Conservation (phyloP, 805 yeast species). For the Kodamaea laetipori region DNA sequence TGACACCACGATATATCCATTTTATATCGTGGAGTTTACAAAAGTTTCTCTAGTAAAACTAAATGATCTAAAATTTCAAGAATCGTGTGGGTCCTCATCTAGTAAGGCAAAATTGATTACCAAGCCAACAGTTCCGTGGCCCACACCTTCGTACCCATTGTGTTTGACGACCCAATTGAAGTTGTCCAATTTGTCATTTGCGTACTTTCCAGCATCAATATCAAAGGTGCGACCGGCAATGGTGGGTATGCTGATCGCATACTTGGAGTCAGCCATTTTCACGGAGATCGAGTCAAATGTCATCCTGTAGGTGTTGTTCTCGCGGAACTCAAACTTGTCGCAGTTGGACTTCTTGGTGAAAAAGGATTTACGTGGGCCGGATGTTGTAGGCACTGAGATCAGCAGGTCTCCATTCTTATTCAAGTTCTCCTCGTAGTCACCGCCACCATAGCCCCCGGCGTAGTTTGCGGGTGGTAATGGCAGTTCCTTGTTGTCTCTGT, state of each 20-base stretch:
- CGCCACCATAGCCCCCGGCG: constrained; percentile 15
- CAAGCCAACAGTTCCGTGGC: constrained; percentile 35
- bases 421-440: constrained; percentile 29
- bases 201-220: constrained; percentile 42
- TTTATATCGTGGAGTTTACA: too few relatives aligned
- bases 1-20: too few relatives aligned
- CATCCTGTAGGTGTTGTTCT: constrained; percentile 43
- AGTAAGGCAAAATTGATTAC: constrained; percentile 40
- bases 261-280: constrained; percentile 50
- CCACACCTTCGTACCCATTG: constrained; percentile 36
- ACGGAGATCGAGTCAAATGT: constrained; percentile 59
- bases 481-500: constrained; percentile 15
- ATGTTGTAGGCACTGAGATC: constrained; percentile 32
- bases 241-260: constrained; percentile 55
- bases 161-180: constrained; percentile 49
- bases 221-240: constrained; percentile 46
- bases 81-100: constrained; percentile 27
- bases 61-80: not conserved
- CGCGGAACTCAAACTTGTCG: constrained; percentile 41
- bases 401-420: constrained; percentile 22
- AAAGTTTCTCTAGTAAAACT: not conserved
- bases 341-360: constrained; percentile 45
- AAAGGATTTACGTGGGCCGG: constrained; percentile 44
- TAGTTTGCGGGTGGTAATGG: constrained; percentile 13
- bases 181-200: constrained; percentile 46